Evolutionary conservation across 2,329 filamentous ascomycete species (phyloP).

Genomic region (Xylaria sp.): DNA sequence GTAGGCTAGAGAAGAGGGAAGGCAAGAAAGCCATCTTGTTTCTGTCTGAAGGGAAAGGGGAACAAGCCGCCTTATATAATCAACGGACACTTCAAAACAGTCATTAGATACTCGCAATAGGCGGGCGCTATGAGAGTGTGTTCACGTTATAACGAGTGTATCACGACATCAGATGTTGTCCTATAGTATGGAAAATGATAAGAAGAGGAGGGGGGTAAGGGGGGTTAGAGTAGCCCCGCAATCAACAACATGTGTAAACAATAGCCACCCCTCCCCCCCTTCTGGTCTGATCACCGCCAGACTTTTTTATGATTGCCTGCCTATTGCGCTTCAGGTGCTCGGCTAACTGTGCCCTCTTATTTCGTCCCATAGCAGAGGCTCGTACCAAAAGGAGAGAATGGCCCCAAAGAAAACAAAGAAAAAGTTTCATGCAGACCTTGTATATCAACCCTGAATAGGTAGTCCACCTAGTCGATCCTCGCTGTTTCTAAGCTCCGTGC

Average conservation of each 20-base stretch:
- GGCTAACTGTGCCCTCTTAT: background rate
- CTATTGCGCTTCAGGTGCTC: constrained; percentile 11
- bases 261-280: background rate
- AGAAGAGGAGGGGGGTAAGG: background rate
- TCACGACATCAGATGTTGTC: constrained; percentile 12
- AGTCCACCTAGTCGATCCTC: constrained; percentile 71
- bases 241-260: constrained; percentile 21
- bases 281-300: constrained; percentile 4
- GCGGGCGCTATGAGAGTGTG: background rate
- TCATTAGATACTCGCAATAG: background rate
- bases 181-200: background rate
- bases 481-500: constrained; percentile 74
- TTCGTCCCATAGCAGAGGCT: constrained; percentile 6
- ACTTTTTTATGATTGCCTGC: background rate
- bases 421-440: constrained; percentile 4
- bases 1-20: background rate
- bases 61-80: constrained; percentile 6
- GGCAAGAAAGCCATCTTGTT: background rate
- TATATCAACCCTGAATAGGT: constrained; percentile 23
- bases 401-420: background rate
- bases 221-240: constrained; percentile 11
- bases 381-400: background rate
- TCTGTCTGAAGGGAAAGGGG: background rate
- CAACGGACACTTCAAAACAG: background rate
- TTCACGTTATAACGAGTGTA: constrained; percentile 10